Base-by-base conservation (phyloP, 371 early-diverging fungal species). In the Quaeritorhiza haematococci region DNA sequence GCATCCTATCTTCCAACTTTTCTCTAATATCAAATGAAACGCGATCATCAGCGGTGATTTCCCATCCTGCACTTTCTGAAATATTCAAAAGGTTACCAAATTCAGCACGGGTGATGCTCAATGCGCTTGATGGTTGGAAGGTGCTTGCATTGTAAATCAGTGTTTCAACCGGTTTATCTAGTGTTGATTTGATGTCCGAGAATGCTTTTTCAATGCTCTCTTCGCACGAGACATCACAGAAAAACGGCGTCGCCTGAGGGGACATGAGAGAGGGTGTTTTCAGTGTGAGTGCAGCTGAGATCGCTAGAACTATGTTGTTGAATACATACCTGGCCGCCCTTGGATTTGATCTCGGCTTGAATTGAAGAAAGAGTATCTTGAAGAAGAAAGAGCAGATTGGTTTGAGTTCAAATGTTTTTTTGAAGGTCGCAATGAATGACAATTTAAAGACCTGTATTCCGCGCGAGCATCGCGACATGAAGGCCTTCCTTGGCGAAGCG, bases 401-500 rank as follows among this genome's bases (percentile, higher is more conserved):
- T 3, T 41, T 34, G 15, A 33, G 32, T n/a, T n/a, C n/a, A n/a
- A n/a, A n/a, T n/a, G n/a, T n/a, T n/a, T n/a, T n/a, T n/a, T n/a
- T n/a, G n/a, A n/a, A n/a, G n/a, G n/a, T n/a, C n/a, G n/a, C n/a
- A n/a, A n/a, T n/a, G n/a, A n/a, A n/a, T n/a, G n/a, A n/a, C n/a
- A n/a, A n/a, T n/a, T n/a, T n/a, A n/a, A n/a, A n/a, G n/a, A n/a
- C n/a, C 38, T 13, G 38, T 19, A 38, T 38, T 63, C 19, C 71
- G 45, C 3, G 71, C 56, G 33, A 70, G 45, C 13, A 70, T 44
- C 26, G 69, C 72, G 21, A 68, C 69, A 33, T 57, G 43, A 28
- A 48, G 61, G 42, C 71, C 71, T 41, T 68, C 32, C 6, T 33
- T 30, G 5, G 67, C 64, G 53, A 73, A 73, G 8, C 56, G 49